Evolutionary conservation across 179 eudicot genomes (phyloP).

Genomic region (Beta corolliflora): DNA sequence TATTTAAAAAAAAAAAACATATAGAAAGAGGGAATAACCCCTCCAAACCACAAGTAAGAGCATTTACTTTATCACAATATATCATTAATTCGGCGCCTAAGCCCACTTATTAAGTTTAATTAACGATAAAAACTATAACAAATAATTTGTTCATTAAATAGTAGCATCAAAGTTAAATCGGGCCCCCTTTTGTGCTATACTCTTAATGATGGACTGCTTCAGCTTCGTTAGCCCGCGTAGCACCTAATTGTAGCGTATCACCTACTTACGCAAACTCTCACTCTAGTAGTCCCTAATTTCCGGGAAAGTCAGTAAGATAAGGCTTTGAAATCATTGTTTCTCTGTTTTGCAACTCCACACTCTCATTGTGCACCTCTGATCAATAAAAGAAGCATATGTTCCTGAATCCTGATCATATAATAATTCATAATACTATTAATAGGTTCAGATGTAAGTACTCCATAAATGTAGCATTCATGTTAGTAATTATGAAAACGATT

Average conservation of each 20-base stretch:
- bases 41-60: neutral
- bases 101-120: neutral
- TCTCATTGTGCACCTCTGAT: neutral
- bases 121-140: neutral
- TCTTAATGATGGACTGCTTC: neutral
- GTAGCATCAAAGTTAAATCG: neutral
- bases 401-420: no score
- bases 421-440: no score
- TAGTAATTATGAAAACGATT: no score
- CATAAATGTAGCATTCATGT: no score
- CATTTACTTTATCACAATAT: neutral
- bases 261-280: conserved; percentile 14
- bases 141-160: neutral
- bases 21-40: neutral
- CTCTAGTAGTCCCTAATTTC: neutral
- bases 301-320: conserved; percentile 8
- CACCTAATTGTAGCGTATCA: neutral
- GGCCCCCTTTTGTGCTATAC: neutral
- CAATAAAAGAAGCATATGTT: neutral
- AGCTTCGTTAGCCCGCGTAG: neutral
- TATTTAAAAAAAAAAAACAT: neutral
- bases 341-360: neutral
- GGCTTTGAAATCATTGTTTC: neutral
- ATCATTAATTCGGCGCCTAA: neutral
- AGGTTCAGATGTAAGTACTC: no score